Base-by-base conservation (phyloP, 2,329 filamentous ascomycete genomes). In the Raffaelea ambrosiae region DNA sequence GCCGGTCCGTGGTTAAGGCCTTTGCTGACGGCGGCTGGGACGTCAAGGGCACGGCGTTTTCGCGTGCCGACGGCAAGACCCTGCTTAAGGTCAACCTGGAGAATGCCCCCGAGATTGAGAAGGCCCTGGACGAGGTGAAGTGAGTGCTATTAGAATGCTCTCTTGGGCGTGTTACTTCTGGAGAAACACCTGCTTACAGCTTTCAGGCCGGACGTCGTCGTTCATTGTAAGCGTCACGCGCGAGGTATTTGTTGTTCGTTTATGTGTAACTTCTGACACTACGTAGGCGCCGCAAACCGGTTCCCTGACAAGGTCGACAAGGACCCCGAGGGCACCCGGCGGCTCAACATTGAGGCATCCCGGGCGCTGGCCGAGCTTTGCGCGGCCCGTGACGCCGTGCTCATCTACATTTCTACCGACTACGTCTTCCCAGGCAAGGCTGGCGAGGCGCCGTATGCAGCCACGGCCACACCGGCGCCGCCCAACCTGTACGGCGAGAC, bases 301-400 rank as follows among this genome's bases (percentile, higher is more conserved):
- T 94, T 84, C 59, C 89, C 90, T 2, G 89, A 95, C 65, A 84
- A 85, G 61, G 91, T 89, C 59, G 84, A 89, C 57, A 76, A 79
- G 54, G 80, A 95, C 62, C 89, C 88, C 3, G 77, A 83, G 50
- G 85, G 80, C 47, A 87, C 88, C 3, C 77, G 76, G 51, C 75
- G 74, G 18, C 71, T 94, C 57, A 95, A 95, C 59, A 79, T 91
- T 13, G 73, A 79, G 3, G 84, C 88, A 3, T 85, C 86, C 42
- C 68, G 72, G 43, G 66, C 68, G 9, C 76, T 95, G 13, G 86
- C 87, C 10, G 64, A 71, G 38, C 72, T 81, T n/a, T 84, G 86
- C 46, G 76, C 80, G 1, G 61, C 71, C 23, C 77, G 79, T 57
- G 76, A 66, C 38, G 76, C 79, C 46, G 63, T 88, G 44, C 69